phyloP scores from a whole-genome alignment of 1,139 yeast species.

The Hyphopichia wangnamkhiaoensis region DNA sequence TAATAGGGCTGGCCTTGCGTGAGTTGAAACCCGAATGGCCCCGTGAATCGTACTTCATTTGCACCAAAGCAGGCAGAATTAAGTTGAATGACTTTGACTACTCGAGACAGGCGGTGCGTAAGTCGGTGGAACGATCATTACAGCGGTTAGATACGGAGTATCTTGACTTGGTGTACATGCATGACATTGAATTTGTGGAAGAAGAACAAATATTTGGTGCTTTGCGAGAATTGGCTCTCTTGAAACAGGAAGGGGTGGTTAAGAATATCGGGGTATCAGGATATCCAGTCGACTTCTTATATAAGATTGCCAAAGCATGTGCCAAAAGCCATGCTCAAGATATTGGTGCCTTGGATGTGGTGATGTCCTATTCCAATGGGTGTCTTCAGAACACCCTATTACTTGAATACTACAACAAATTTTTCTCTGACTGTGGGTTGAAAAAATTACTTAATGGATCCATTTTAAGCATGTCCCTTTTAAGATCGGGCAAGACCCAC shows the following conservation, averaged over 20 bases:
- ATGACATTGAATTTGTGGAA: slow-evolving; percentile 82
- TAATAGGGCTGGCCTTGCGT: slow-evolving; percentile 67
- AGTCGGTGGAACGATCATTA: slow-evolving; percentile 67
- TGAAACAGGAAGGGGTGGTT: slow-evolving; percentile 67
- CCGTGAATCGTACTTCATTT: slow-evolving; percentile 67
- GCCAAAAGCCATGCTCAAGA: slow-evolving; percentile 19
- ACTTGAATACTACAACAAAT: slow-evolving; percentile 47
- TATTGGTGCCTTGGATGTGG: slow-evolving; percentile 64
- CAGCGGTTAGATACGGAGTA: slow-evolving; percentile 64
- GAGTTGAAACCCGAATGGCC: slow-evolving; percentile 42
- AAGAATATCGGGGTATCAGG: slow-evolving; percentile 80
- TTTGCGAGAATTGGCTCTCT: slow-evolving; percentile 52
- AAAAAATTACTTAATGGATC: slow-evolving; percentile 72
- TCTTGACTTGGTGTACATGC: slow-evolving; percentile 80
- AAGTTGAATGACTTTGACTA: slow-evolving; percentile 73
- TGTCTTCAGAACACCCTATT: slow-evolving; percentile 77
- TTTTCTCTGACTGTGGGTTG: slow-evolving; percentile 56
- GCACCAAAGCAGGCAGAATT: slow-evolving; percentile 87
- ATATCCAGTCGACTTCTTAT: slow-evolving; percentile 74
- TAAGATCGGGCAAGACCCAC: slow-evolving; percentile 67
- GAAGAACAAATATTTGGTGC: slow-evolving; percentile 61
- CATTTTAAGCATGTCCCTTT: slow-evolving; percentile 83
- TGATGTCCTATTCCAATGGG: slow-evolving; percentile 79
- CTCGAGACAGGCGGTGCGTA: slow-evolving; percentile 56
- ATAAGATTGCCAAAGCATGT: slow-evolving; percentile 45